phyloP scores from a whole-genome alignment of 495 filamentous ascomycete species.

The Haplographium delicatum region DNA sequence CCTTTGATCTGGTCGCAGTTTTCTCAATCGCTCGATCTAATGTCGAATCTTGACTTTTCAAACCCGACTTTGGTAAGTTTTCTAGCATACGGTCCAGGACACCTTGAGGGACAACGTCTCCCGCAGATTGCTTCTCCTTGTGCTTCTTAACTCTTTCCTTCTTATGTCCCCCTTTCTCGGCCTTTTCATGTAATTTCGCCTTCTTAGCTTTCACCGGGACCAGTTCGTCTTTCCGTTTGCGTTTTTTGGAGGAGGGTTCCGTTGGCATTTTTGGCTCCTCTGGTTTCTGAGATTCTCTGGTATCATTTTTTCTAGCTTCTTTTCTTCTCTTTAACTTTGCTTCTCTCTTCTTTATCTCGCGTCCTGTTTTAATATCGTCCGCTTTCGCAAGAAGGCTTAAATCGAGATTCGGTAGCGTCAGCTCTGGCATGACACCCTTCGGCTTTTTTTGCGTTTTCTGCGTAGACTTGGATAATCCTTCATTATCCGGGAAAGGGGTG shows the following conservation, averaged over 20 bases:
- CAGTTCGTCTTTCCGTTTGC: not conserved
- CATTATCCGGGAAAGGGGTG: no score
- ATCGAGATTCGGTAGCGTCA: not conserved
- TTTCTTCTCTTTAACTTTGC: not conserved
- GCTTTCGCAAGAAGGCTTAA: not conserved
- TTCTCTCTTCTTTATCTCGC: slow-evolving; percentile 6
- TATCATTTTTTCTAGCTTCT: not conserved
- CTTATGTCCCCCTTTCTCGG: not conserved
- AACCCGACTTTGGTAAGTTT: no score
- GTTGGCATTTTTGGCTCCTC: no score
- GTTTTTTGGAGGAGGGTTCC: no score
- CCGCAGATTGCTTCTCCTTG: slow-evolving; percentile 3
- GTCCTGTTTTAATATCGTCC: not conserved
- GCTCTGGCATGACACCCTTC: not conserved
- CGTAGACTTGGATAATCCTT: no score
- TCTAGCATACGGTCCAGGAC: no score
- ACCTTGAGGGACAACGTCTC: not conserved
- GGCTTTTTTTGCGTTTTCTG: not conserved
- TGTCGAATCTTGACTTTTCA: no score
- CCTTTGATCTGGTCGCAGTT: no score
- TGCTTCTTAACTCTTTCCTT: not conserved
- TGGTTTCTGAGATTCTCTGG: not conserved
- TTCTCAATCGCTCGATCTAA: no score
- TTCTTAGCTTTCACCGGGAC: not conserved
- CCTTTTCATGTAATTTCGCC: not conserved